Conservation (phyloP, 176 grass and related monocot genomes). For the Triticum turgidum region DNA sequence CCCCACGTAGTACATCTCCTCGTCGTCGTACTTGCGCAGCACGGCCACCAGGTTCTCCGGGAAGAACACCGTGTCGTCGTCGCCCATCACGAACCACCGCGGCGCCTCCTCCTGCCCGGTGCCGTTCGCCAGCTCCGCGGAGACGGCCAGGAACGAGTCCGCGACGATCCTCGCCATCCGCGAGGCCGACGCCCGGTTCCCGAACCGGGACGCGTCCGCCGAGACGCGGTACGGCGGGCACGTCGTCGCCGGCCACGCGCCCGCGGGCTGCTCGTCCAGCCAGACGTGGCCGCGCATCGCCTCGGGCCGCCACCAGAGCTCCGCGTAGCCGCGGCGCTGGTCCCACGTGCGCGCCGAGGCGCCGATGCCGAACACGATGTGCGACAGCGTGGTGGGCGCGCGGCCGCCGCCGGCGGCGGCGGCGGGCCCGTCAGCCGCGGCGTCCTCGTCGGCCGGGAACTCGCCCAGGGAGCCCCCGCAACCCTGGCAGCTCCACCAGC, state of each 20-base stretch:
- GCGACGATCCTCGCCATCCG: slow-evolving; percentile 81
- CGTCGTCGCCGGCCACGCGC: slow-evolving; percentile 45
- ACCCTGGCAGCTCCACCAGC: slow-evolving; percentile 35
- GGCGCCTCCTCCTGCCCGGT: background rate
- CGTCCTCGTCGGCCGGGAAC: background rate
- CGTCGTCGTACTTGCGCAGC: slow-evolving; percentile 90
- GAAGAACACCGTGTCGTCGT: slow-evolving; percentile 99
- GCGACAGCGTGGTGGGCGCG: slow-evolving; percentile 53
- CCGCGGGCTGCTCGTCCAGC: slow-evolving; percentile 65
- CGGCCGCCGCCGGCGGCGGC: background rate
- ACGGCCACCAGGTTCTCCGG: slow-evolving; percentile 71
- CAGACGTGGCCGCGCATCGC: slow-evolving; percentile 78
- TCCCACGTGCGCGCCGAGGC: slow-evolving; percentile 66
- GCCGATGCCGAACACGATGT: slow-evolving; percentile 89
- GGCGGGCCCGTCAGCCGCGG: background rate
- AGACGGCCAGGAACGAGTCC: slow-evolving; percentile 53
- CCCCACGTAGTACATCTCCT: slow-evolving; percentile 92
- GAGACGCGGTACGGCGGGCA: slow-evolving; percentile 80
- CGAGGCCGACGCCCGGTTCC: slow-evolving; percentile 63
- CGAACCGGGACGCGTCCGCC: slow-evolving; percentile 66
- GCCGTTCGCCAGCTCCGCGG: slow-evolving; percentile 25
- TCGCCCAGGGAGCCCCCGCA: slow-evolving; percentile 17
- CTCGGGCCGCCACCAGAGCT: slow-evolving; percentile 77
- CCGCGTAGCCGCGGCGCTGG: slow-evolving; percentile 58
- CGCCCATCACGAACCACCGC: slow-evolving; percentile 95